Conservation (phyloP, 2,329 filamentous ascomycete genomes). For the Ophiostoma sp. region DNA sequence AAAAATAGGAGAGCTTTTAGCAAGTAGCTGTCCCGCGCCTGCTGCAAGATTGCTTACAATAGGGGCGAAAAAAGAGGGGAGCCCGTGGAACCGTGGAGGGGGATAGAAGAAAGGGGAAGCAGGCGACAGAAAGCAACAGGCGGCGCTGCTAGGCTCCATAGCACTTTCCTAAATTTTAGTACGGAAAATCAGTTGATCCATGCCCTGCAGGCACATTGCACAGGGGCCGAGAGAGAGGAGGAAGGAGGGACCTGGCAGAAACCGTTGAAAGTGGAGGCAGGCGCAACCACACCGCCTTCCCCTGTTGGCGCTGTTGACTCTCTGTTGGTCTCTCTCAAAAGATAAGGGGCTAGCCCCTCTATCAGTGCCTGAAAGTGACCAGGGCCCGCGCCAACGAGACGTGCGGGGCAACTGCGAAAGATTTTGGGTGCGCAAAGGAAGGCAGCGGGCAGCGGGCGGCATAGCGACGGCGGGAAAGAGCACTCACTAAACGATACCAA, state of each 20-base stretch:
- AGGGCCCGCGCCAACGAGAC: background rate
- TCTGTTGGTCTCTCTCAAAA: no score
- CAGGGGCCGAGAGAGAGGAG: background rate
- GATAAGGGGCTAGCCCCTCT: constrained; percentile 17
- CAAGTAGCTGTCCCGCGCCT: background rate
- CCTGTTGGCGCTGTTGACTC: background rate
- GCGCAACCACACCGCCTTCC: constrained; percentile 18
- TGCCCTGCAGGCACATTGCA: constrained; percentile 20
- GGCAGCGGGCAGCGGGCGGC: background rate
- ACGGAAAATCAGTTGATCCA: constrained; percentile 31
- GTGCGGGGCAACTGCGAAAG: constrained; percentile 12
- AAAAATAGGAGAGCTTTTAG: constrained; percentile 24
- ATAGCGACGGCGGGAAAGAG: constrained; percentile 2
- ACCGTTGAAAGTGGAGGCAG: background rate
- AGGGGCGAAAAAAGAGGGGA: constrained; percentile 23
- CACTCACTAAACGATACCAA: background rate
- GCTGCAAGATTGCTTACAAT: constrained; percentile 16
- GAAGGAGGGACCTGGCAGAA: constrained; percentile 13
- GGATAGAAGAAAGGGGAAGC: constrained; percentile 19
- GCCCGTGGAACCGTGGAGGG: constrained; percentile 9
- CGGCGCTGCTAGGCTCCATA: background rate
- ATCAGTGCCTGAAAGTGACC: constrained; percentile 5
- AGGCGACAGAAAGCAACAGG: background rate
- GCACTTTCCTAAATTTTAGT: constrained; percentile 18
- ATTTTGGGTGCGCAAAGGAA: constrained; percentile 4